phyloP scores from a whole-genome alignment of 257 asterid genomes.

The Scutellaria galericulata region DNA sequence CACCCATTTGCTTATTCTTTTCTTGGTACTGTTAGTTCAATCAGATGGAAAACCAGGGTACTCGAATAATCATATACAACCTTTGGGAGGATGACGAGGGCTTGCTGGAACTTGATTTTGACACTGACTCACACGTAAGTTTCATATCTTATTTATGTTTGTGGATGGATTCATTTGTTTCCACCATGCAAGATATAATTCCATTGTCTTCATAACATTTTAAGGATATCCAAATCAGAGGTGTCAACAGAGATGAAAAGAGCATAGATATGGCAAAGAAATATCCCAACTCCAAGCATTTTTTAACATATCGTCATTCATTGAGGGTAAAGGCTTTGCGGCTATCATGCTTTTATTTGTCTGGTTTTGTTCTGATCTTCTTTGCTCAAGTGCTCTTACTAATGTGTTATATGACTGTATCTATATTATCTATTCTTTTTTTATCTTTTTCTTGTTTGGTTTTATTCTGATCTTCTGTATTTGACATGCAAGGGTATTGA shows the following conservation, averaged over 20 bases:
- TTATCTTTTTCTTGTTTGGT: background rate
- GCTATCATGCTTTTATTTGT: conserved; percentile 20
- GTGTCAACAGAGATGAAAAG: conserved; percentile 92
- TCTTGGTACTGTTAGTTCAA: conserved; percentile 57
- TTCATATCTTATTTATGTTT: conserved; percentile 14
- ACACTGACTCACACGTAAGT: conserved; percentile 75
- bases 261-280: conserved; percentile 82
- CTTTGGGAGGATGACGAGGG: conserved; percentile 99
- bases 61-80: conserved; percentile 83
- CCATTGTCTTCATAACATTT: conserved; percentile 30
- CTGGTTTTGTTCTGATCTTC: conserved; percentile 10
- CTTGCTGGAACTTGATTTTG: conserved; percentile 83
- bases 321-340: conserved; percentile 68
- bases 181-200: conserved; percentile 10
- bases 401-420: background rate
- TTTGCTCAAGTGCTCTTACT: background rate
- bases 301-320: conserved; percentile 90
- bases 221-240: conserved; percentile 97
- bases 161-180: conserved; percentile 28
- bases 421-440: conserved; percentile 5
- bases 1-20: conserved; percentile 23
- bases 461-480: conserved; percentile 15
- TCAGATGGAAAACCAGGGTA: conserved; percentile 79
- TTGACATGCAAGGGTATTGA: background rate
- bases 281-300: conserved; percentile 91